These are phyloP conservation scores for Amylostereum areolatum DNA, from an alignment of 1,284 basidiomycete species.

Conservation along the genomic window DNA sequence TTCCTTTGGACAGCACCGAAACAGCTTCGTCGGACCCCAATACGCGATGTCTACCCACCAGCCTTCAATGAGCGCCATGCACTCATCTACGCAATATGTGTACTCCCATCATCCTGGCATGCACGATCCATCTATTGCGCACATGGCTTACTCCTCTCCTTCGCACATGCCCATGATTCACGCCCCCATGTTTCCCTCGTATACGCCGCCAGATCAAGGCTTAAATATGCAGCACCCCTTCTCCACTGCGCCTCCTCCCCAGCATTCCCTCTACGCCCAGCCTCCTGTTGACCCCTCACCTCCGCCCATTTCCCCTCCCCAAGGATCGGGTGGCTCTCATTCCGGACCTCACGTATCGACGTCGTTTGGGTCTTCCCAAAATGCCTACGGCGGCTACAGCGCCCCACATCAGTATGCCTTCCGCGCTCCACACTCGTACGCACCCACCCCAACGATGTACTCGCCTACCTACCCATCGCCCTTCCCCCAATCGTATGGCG, in stretches of 20 bases:
- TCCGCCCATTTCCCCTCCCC: conserved; percentile 14
- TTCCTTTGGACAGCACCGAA: too few relatives aligned
- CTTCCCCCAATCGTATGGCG: conserved; percentile 30
- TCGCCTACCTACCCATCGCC: conserved; percentile 30
- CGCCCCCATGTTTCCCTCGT: conserved; percentile 18
- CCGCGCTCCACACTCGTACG: conserved; percentile 33
- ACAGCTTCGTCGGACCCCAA: too few relatives aligned
- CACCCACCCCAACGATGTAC: conserved; percentile 28
- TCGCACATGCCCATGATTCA: conserved; percentile 24
- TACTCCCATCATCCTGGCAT: conserved; percentile 30
- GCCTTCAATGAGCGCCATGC: conserved; percentile 31
- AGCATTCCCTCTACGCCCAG: conserved; percentile 19
- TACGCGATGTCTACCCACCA: conserved; percentile 38
- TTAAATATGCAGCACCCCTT: conserved; percentile 16
- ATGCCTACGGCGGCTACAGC: conserved; percentile 36
- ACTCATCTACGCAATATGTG: conserved; percentile 30
- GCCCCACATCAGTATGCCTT: conserved; percentile 34
- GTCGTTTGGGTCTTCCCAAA: conserved; percentile 26
- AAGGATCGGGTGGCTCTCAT: conserved; percentile 25
- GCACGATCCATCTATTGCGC: conserved; percentile 26
- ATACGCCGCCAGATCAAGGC: conserved; percentile 1
- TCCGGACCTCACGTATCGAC: conserved; percentile 22
- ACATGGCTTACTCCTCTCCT: conserved; percentile 21
- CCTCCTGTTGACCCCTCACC: conserved; percentile 25
- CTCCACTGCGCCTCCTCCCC: conserved; percentile 12